phyloP scores from a whole-genome alignment of 164 flowering plant species.

The Nymphaea thermarum region DNA sequence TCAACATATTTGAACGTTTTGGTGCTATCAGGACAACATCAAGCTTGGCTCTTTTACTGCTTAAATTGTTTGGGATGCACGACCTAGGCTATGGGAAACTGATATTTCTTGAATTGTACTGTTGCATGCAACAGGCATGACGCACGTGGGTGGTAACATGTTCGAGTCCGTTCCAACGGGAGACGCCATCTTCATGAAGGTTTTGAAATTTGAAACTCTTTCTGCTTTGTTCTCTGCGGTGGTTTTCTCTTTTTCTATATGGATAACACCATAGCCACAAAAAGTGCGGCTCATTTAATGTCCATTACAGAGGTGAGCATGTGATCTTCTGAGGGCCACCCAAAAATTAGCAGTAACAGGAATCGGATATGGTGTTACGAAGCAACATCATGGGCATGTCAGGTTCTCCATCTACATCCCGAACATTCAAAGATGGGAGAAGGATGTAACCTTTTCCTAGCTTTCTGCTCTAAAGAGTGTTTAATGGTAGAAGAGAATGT shows the following conservation, averaged over 20 bases:
- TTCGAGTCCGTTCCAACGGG: conserved; percentile 46
- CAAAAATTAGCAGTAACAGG: too few relatives aligned
- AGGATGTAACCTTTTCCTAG: too few relatives aligned
- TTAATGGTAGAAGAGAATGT: too few relatives aligned
- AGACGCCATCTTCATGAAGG: conserved; percentile 77
- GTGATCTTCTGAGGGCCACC: too few relatives aligned
- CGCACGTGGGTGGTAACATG: conserved; percentile 70
- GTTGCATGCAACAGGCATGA: conserved; percentile 27
- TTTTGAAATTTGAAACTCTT: conserved; percentile 1
- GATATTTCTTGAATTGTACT: background rate
- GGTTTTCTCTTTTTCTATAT: background rate
- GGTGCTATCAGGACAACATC: background rate
- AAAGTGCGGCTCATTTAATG: background rate
- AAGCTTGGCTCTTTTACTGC: background rate
- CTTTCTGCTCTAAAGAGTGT: too few relatives aligned
- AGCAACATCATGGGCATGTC: too few relatives aligned
- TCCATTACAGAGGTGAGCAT: background rate
- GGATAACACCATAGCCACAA: background rate
- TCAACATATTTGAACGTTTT: too few relatives aligned
- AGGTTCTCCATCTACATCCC: too few relatives aligned
- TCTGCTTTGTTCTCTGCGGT: background rate
- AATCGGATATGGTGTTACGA: too few relatives aligned
- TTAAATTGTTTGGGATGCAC: background rate
- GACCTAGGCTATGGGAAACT: background rate
- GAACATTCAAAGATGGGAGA: too few relatives aligned